Evolutionary conservation across 257 asterid species (phyloP), one percentile per base, ranked within the genome.

Genomic region (Orobanche coerulescens): DNA sequence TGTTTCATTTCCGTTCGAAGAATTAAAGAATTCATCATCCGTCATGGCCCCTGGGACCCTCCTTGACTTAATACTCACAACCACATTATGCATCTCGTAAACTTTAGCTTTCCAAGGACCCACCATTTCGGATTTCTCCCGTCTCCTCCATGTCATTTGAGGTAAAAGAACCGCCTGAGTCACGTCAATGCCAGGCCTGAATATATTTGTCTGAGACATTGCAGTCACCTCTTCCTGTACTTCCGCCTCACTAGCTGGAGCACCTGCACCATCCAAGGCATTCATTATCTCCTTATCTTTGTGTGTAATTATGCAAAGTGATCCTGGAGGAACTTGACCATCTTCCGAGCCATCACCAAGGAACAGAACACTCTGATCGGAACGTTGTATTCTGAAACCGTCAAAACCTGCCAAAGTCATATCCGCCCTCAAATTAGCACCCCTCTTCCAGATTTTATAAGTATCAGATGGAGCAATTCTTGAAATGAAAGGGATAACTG

Each of bases 401-500:
- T 93, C 99, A 43, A 93, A 93, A 25, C 99, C 99, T 47, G 97
- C 95, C 69, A 93, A 77, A 51, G 96, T 89, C 99, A 93, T 86
- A 62, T 93, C 99, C 24, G 99, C 96, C 74, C 99, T 76, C 67
- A 93, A 59, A 75, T 93, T 93, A 1, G 95, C 89, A 37, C 99
- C 99, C 64, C 96, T 78, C 70, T 89, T 93, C 99, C 99, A 93
- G 43, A 93, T 89, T 62, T 83, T 89, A 76, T 84, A 93, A 9
- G 99, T 93, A 68, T 93, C 99, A 0, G 97, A 93, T 11, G 99
- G 99, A 34, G 99, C 96, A 61, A 93, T 90, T 70, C 99, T 81
- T 0, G 97, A 89, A 66, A 93, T 89, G 81, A 89, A 89, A 18
- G 99, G 99, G 53, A 93, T 89, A 25, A 93, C 95, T 19, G 99